Evolutionary conservation across 2,329 filamentous ascomycete genomes (phyloP).

Genomic region (Neoscytalidium dimidiatum): DNA sequence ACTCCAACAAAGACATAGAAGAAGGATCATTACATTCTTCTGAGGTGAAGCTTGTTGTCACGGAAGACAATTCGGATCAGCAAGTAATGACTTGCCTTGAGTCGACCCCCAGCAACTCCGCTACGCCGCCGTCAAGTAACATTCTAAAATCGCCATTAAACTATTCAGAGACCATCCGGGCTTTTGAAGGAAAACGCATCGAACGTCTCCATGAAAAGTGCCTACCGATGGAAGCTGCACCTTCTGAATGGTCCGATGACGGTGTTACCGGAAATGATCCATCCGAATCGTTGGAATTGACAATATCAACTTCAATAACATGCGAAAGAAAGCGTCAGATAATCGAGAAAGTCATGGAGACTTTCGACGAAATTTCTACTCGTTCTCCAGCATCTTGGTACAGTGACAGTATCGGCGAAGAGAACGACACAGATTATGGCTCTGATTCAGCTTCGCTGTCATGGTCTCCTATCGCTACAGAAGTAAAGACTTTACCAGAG

Average conservation of each 20-base stretch:
- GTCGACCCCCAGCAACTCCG: too few species aligned
- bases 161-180: too few species aligned
- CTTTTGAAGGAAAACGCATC: too few species aligned
- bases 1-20: too few species aligned
- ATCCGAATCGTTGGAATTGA: background rate
- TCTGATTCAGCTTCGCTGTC: background rate
- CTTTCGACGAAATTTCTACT: background rate
- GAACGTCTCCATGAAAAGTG: background rate
- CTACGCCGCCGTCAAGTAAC: too few species aligned
- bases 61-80: too few species aligned
- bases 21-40: too few species aligned
- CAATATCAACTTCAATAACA: background rate
- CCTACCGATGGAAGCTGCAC: background rate
- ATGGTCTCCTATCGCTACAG: background rate
- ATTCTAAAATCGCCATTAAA: too few species aligned
- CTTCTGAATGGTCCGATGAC: background rate
- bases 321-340: background rate
- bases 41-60: too few species aligned
- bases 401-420: background rate
- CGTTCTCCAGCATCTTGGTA: background rate
- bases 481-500: background rate
- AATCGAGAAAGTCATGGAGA: background rate
- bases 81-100: too few species aligned
- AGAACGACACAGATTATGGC: background rate
- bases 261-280: background rate